Base-by-base conservation (phyloP, 805 yeast genomes). In the Saturnispora sekii region DNA sequence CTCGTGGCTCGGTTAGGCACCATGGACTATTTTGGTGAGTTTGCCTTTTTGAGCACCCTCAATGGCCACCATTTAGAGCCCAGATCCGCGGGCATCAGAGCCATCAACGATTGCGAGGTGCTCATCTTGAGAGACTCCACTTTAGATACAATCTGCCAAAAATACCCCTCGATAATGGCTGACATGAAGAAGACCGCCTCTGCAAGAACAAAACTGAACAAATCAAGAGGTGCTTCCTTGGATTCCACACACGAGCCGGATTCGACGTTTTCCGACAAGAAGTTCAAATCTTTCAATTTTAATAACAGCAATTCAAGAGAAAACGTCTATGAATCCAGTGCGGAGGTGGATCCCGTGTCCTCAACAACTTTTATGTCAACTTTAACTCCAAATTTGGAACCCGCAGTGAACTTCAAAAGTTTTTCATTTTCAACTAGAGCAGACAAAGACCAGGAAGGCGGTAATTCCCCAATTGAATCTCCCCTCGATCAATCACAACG, bases 21-120 rank as follows among this genome's bases (percentile, higher is more conserved):
- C 12, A 85, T 84, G 16, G 72, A 78, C 31, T 81, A 79, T 60
- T 81, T 83, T 62, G 93, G 93, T 17, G 90, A 82, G 59, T 79
- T 82, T 80, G 74, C 85, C 0, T 83, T 82, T 52, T 60, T 83
- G 35, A 65, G 76, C 3, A 68, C 69, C 10, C 53, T 78, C 16
- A 47, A 59, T 34, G 55, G 54, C 30, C 48, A 49, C 42, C 45
- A 32, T 39, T 47, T 43, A 53, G 63, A 52, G 37, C 55, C 58
- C 7, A 62, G 89, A 51, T 72, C 79, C 36, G 89, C 88, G 0
- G 75, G 76, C 47, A 77, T 83, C 31, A 66, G 88, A 48, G 69
- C 87, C 0, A 73, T 79, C 10, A 65, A 78, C 4, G 68, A 72
- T 15, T 75, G 78, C 18, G 84, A 81, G 46, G 68, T 81, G 36